Conservation (phyloP, 495 filamentous ascomycete species). For the Diplogelasinospora grovesii region DNA sequence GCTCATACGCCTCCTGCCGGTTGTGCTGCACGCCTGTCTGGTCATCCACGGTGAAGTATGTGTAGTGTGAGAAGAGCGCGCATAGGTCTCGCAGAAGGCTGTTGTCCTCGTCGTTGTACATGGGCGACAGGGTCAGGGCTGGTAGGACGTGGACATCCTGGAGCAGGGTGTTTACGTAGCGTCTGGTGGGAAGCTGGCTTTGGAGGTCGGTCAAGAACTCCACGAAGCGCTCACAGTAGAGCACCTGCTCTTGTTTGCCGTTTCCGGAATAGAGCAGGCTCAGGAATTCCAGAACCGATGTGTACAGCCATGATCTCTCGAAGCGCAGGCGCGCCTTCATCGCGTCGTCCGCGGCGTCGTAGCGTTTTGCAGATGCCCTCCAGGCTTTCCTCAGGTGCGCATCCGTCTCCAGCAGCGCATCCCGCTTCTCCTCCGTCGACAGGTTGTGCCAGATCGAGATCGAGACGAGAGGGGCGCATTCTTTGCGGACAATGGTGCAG, state of each 20-base stretch:
- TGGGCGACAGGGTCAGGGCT: conserved; percentile 69
- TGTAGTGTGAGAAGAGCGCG: conserved; percentile 73
- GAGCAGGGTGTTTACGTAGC: conserved; percentile 89
- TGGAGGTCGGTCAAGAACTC: conserved; percentile 87
- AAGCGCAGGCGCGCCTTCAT: conserved; percentile 76
- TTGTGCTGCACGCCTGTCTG: conserved; percentile 73
- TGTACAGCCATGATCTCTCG: conserved; percentile 90
- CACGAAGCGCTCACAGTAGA: conserved; percentile 88
- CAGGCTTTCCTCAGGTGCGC: conserved; percentile 77
- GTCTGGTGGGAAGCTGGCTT: conserved; percentile 87
- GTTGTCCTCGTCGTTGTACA: conserved; percentile 69
- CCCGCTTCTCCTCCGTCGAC: conserved; percentile 59
- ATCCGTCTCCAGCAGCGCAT: conserved; percentile 60
- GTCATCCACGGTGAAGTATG: conserved; percentile 85
- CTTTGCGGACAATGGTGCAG: conserved; percentile 80
- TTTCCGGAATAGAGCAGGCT: conserved; percentile 57
- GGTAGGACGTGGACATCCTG: conserved; percentile 85
- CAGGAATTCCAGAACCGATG: conserved; percentile 77
- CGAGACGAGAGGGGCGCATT: conserved; percentile 90
- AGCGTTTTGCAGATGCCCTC: conserved; percentile 80
- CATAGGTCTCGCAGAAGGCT: conserved; percentile 76
- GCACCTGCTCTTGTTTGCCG: conserved; percentile 53
- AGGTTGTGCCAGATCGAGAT: conserved; percentile 95
- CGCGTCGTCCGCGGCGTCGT: conserved; percentile 76
- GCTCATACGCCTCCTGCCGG: conserved; percentile 65